Evolutionary conservation across 768 basidiomycete genomes (phyloP).

Genomic region (Cystobasidium ongulense): DNA sequence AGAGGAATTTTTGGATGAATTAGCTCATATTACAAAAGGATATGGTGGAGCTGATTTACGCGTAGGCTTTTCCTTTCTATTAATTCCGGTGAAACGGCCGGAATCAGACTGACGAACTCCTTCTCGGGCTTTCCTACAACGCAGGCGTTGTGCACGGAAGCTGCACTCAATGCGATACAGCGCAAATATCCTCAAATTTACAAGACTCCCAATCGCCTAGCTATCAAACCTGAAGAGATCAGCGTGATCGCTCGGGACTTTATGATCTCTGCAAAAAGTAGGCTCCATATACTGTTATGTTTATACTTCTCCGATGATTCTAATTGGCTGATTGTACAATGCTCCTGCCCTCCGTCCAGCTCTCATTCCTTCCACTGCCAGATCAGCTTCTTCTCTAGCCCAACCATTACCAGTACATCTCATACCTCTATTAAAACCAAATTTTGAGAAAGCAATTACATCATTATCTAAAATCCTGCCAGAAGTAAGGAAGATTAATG

Average conservation of each 20-base stretch:
- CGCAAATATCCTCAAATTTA: conserved; percentile 95
- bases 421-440: conserved; percentile 61
- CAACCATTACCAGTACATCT: conserved; percentile 77
- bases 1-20: conserved; percentile 53
- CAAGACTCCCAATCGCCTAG: conserved; percentile 72
- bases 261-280: conserved; percentile 94
- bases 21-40: conserved; percentile 87
- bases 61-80: conserved; percentile 51
- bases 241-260: conserved; percentile 79
- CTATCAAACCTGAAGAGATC: conserved; percentile 78
- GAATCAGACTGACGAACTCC: too few species aligned
- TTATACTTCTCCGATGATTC: background rate
- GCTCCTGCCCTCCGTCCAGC: conserved; percentile 55
- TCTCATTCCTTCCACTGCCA: conserved; percentile 85
- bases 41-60: conserved; percentile 95
- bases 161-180: conserved; percentile 91
- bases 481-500: conserved; percentile 65
- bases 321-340: background rate
- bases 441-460: conserved; percentile 63
- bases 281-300: too few species aligned
- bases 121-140: background rate
- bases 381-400: conserved; percentile 78
- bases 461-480: conserved; percentile 71
- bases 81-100: background rate
- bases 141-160: conserved; percentile 90